Evolutionary conservation across 305 asterid species (phyloP).

Genomic region (Solanum aculeatissimum): DNA sequence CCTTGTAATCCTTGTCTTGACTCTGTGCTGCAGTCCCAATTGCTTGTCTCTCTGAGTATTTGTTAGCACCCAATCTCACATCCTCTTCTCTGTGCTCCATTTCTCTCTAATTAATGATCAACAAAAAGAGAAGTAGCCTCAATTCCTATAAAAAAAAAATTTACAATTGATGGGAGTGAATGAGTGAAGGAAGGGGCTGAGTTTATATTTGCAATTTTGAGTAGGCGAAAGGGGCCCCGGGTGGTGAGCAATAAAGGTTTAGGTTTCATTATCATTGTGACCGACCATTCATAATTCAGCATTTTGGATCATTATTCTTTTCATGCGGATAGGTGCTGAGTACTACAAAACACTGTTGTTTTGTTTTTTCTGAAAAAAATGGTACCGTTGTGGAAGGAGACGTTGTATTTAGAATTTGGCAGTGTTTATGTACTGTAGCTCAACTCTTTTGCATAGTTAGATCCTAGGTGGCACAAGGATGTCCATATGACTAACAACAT

Average conservation of each 20-base stretch:
- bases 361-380: not conserved
- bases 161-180: not conserved
- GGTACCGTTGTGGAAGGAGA: not conserved
- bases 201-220: not conserved
- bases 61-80: slow-evolving; percentile 6
- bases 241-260: not conserved
- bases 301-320: not conserved
- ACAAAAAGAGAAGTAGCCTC: not conserved
- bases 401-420: not conserved
- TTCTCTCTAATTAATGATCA: not conserved
- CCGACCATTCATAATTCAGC: not conserved
- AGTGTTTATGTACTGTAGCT: not conserved
- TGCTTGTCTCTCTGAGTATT: slow-evolving; percentile 2
- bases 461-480: not conserved
- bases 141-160: not conserved
- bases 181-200: not conserved
- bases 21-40: slow-evolving; percentile 6
- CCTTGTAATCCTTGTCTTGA: not conserved
- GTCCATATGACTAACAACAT: not conserved
- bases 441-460: not conserved
- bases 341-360: not conserved
- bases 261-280: not conserved
- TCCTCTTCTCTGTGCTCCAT: slow-evolving; percentile 9
- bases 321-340: not conserved
- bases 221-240: not conserved